A percentile compares a stretch with the other conserved stretches of the same genome.
phyloP scores from a whole-genome alignment of 768 basidiomycete species.

The Phaeotremella skinneri region DNA sequence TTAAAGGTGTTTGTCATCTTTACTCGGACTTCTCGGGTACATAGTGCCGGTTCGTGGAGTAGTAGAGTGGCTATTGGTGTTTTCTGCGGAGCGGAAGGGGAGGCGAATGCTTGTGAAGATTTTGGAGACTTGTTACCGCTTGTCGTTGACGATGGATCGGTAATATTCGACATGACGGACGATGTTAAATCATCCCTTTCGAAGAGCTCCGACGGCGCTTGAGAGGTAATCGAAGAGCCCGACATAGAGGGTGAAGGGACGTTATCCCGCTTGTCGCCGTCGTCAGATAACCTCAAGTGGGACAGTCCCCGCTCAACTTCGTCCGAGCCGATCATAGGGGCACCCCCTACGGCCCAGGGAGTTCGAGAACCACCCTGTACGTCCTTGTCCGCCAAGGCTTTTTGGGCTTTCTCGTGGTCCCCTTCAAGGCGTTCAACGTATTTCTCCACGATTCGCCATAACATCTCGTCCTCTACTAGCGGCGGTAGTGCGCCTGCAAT shows the following conservation, averaged over 20 bases:
- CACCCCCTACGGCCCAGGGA: conserved; percentile 10
- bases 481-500: conserved; percentile 35
- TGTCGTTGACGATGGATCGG: neutral
- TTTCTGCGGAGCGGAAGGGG: neutral
- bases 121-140: neutral
- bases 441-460: conserved; percentile 42
- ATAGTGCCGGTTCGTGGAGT: conserved; percentile 32
- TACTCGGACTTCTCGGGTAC: conserved; percentile 34
- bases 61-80: conserved; percentile 31
- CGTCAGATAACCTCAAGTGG: conserved; percentile 33
- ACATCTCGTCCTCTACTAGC: conserved; percentile 32
- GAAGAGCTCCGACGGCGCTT: conserved; percentile 8
- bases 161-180: neutral
- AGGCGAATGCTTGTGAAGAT: neutral
- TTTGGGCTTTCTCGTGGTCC: conserved; percentile 37
- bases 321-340: neutral
- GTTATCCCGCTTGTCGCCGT: neutral
- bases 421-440: conserved; percentile 43
- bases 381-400: conserved; percentile 12
- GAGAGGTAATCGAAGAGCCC: conserved; percentile 16
- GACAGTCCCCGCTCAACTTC: conserved; percentile 32
- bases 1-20: conserved; percentile 42
- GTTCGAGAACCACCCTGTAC: conserved; percentile 9
- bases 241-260: conserved; percentile 20
- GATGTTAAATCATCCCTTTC: conserved; percentile 1